Conservation (phyloP, 139 green algal species). For the Chloropicon primus region DNA sequence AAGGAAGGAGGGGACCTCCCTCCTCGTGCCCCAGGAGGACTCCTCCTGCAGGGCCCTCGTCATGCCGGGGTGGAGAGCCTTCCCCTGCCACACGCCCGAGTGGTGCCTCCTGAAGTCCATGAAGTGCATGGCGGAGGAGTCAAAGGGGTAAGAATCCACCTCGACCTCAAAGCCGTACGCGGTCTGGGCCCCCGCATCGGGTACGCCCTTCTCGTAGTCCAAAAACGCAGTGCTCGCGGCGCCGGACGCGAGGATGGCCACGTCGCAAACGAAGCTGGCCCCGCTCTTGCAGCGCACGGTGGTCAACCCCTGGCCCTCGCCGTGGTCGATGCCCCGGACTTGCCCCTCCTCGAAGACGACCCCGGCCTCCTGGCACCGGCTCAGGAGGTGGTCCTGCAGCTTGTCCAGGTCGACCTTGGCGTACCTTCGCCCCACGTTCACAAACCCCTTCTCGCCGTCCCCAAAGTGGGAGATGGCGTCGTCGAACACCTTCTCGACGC, state of each 20-base stretch:
- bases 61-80: not conserved
- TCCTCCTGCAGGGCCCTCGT: not conserved
- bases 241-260: constrained; percentile 69
- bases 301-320: too few species aligned
- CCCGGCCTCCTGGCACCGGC: constrained; percentile 22
- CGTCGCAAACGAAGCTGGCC: constrained; percentile 17
- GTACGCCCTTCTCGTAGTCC: constrained; percentile 56
- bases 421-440: constrained; percentile 18
- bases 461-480: constrained; percentile 32
- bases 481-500: constrained; percentile 27
- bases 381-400: constrained; percentile 18
- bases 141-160: constrained; percentile 21
- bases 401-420: constrained; percentile 12
- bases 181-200: constrained; percentile 69
- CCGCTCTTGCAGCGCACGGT: not conserved
- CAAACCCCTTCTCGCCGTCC: constrained; percentile 26
- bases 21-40: constrained; percentile 33
- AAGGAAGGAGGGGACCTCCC: constrained; percentile 62
- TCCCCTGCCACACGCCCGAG: constrained; percentile 45
- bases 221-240: constrained; percentile 69
- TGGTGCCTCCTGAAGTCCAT: constrained; percentile 50
- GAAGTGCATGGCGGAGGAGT: constrained; percentile 24
- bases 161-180: constrained; percentile 64
- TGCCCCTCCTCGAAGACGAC: constrained; percentile 37
- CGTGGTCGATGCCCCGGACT: not conserved